A percentile compares a stretch with the other conserved stretches of the same genome.
phyloP scores from a whole-genome alignment of 2,329 filamentous ascomycete species.

The Epichloe typhina region DNA sequence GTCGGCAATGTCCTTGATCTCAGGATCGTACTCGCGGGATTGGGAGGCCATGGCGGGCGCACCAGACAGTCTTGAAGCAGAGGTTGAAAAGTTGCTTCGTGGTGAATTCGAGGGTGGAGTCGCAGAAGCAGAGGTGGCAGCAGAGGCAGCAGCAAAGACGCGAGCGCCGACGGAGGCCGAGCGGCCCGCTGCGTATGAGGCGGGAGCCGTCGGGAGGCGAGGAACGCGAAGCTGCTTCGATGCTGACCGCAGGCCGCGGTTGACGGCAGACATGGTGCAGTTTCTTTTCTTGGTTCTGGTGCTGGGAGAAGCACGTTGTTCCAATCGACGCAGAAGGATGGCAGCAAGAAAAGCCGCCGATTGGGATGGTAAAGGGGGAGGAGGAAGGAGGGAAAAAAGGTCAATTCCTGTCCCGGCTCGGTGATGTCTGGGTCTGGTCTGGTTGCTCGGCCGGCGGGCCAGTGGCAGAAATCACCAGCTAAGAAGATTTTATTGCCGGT shows the following conservation, averaged over 20 bases:
- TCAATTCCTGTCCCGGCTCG: not conserved
- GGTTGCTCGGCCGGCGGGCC: not conserved
- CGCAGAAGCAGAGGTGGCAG: slow-evolving; percentile 16
- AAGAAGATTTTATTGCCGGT: slow-evolving; percentile 4
- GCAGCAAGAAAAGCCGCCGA: not conserved
- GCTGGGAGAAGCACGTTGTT: not conserved
- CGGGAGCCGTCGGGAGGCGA: slow-evolving; percentile 11
- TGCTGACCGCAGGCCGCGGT: slow-evolving; percentile 39
- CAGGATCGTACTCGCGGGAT: slow-evolving; percentile 63
- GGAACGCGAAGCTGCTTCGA: slow-evolving; percentile 40
- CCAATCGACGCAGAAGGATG: slow-evolving; percentile 2
- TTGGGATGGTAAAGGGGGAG: not conserved
- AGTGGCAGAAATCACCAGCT: not conserved
- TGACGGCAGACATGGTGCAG: slow-evolving; percentile 38
- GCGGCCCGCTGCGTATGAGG: slow-evolving; percentile 6
- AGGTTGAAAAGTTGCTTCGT: slow-evolving; percentile 34
- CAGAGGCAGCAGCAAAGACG: slow-evolving; percentile 19
- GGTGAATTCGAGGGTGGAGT: slow-evolving; percentile 12
- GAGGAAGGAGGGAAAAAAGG: slow-evolving; percentile 3
- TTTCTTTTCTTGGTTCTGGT: not conserved
- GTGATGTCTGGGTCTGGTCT: not conserved
- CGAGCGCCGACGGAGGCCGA: slow-evolving; percentile 15
- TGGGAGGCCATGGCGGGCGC: slow-evolving; percentile 37
- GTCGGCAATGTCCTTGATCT: slow-evolving; percentile 88
- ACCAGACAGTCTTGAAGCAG: slow-evolving; percentile 31